A percentile compares a stretch with the other conserved stretches of the same genome.
Conservation (phyloP, 2,329 filamentous ascomycete genomes). For the Cercospora sp. region DNA sequence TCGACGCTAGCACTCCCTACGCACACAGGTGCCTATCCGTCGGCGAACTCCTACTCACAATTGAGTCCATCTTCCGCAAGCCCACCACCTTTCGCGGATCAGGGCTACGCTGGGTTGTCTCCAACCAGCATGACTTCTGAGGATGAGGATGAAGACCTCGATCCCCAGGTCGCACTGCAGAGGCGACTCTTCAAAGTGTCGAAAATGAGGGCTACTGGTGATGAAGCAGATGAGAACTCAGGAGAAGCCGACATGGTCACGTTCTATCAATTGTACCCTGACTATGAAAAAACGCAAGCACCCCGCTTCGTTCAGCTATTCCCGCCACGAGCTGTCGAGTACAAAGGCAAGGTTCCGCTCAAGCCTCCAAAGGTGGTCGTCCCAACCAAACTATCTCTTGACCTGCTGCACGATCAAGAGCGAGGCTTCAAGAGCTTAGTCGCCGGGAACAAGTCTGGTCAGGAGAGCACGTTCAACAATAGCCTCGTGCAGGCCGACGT, state of each 20-base stretch:
- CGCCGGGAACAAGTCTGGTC: slow-evolving; percentile 44
- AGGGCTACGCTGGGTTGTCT: slow-evolving; percentile 28
- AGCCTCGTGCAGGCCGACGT: slow-evolving; percentile 54
- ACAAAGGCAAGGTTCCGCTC: slow-evolving; percentile 72
- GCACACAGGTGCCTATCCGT: slow-evolving; percentile 16
- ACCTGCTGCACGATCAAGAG: slow-evolving; percentile 82
- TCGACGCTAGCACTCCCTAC: slow-evolving; percentile 34
- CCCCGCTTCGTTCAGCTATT: slow-evolving; percentile 81
- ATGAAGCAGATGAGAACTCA: slow-evolving; percentile 27
- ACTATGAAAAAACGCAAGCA: slow-evolving; percentile 72
- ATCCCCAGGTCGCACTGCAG: slow-evolving; percentile 30
- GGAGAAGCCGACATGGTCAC: slow-evolving; percentile 70
- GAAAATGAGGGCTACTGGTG: slow-evolving; percentile 27
- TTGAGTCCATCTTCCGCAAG: slow-evolving; percentile 28
- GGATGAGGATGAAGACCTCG: slow-evolving; percentile 33
- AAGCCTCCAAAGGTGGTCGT: slow-evolving; percentile 80
- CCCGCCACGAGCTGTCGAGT: slow-evolving; percentile 74
- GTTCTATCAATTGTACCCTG: slow-evolving; percentile 76
- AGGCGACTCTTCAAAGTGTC: slow-evolving; percentile 36
- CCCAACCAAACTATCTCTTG: slow-evolving; percentile 83
- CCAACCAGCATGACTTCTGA: slow-evolving; percentile 26
- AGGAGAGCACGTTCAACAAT: slow-evolving; percentile 47
- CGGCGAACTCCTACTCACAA: slow-evolving; percentile 15
- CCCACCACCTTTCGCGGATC: slow-evolving; percentile 29
- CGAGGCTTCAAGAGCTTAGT: slow-evolving; percentile 76